Evolutionary conservation across 2,329 filamentous ascomycete species (phyloP).

Genomic region (Aspergillus sp.): DNA sequence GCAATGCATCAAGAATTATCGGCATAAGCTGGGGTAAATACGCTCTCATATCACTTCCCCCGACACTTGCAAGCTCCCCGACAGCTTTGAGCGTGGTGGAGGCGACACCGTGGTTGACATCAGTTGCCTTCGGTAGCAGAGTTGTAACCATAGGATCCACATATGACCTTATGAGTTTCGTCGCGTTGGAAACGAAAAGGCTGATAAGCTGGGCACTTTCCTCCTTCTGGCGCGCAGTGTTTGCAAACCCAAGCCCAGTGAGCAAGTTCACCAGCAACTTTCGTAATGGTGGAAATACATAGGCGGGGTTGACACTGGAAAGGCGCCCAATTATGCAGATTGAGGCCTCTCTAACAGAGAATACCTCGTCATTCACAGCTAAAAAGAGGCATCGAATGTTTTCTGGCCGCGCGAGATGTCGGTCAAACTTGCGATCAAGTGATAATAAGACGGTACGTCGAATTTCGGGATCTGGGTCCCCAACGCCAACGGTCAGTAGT

Average conservation of each 20-base stretch:
- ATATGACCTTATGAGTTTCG: conserved; percentile 90
- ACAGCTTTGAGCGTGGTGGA: conserved; percentile 94
- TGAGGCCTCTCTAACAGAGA: conserved; percentile 86
- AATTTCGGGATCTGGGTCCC: conserved; percentile 86
- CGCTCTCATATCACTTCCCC: conserved; percentile 86
- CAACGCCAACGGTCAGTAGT: conserved; percentile 88
- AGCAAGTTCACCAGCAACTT: conserved; percentile 95
- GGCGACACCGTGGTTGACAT: conserved; percentile 81
- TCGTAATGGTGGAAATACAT: conserved; percentile 91
- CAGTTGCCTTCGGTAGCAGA: conserved; percentile 86
- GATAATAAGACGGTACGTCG: conserved; percentile 84
- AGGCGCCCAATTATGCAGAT: conserved; percentile 95
- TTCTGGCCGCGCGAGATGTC: conserved; percentile 94
- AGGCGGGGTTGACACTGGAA: conserved; percentile 88
- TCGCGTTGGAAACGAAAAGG: conserved; percentile 87
- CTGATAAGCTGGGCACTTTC: conserved; percentile 93
- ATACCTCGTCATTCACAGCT: conserved; percentile 91
- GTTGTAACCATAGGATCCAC: conserved; percentile 96
- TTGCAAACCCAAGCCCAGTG: conserved; percentile 94
- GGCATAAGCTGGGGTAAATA: conserved; percentile 94
- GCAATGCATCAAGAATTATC: conserved; percentile 87
- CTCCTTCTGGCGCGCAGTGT: conserved; percentile 90
- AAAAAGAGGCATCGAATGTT: conserved; percentile 96
- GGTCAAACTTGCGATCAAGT: conserved; percentile 89
- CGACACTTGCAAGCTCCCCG: conserved; percentile 89